Evolutionary conservation across 805 yeast species (phyloP).

Genomic region (Metschnikowia peoriensis): DNA sequence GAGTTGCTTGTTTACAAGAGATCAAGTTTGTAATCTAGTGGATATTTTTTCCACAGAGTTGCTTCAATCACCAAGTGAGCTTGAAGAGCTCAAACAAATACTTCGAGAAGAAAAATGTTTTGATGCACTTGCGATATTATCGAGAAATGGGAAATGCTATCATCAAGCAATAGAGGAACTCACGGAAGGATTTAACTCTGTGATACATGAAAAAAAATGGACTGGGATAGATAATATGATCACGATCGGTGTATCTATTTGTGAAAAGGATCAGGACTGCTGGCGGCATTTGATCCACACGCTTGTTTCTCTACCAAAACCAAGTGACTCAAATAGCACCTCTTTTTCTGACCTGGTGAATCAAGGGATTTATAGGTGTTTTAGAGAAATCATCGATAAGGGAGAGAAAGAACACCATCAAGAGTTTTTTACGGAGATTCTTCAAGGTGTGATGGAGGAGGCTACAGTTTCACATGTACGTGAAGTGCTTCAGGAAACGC

Average conservation of each 20-base stretch:
- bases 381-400: constrained; percentile 30
- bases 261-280: constrained; percentile 22
- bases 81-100: constrained; percentile 5
- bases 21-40: constrained; percentile 17
- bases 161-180: constrained; percentile 32
- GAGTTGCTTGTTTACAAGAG: constrained; percentile 21
- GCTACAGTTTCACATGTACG: constrained; percentile 57
- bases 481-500: constrained; percentile 59
- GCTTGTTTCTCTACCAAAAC: constrained; percentile 22
- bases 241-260: constrained; percentile 9
- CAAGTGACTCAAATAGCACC: not conserved
- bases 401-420: constrained; percentile 12
- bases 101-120: constrained; percentile 25
- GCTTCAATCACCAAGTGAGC: not conserved
- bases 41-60: constrained; percentile 10
- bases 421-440: constrained; percentile 10
- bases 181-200: constrained; percentile 31
- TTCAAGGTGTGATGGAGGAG: constrained; percentile 14
- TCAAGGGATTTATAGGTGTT: constrained; percentile 31
- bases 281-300: constrained; percentile 31
- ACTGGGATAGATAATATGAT: constrained; percentile 1
- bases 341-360: constrained; percentile 19
- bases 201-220: constrained; percentile 1
- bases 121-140: constrained; percentile 32
- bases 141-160: constrained; percentile 20